Percentiles rank a stretch among this genome's conserved stretches.
Conservation (phyloP, 495 filamentous ascomycete genomes). For the Aspergillus affinis region DNA sequence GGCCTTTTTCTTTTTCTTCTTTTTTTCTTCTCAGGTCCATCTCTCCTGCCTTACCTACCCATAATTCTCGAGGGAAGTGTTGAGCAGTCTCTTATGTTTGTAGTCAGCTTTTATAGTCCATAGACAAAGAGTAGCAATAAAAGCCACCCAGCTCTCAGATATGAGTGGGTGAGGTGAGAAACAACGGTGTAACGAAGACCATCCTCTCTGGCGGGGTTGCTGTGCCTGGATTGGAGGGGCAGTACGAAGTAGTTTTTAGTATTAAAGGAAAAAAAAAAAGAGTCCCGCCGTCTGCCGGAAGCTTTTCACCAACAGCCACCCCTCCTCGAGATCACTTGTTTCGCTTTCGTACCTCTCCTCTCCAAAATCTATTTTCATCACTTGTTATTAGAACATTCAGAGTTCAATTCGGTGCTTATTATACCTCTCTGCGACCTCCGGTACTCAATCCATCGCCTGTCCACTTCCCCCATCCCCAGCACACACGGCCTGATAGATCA, state of each 20-base stretch:
- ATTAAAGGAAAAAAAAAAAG: neutral
- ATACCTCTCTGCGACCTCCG: constrained; percentile 38
- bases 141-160: neutral
- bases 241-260: too few relatives aligned
- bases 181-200: neutral
- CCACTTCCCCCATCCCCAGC: constrained; percentile 4
- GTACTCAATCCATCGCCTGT: neutral
- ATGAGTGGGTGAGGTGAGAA: neutral
- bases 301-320: neutral
- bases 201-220: neutral
- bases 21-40: too few relatives aligned
- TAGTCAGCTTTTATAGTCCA: neutral
- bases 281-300: neutral
- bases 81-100: neutral
- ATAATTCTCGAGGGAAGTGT: neutral
- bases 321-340: neutral
- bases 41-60: neutral
- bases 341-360: neutral
- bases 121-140: neutral
- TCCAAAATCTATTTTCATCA: too few relatives aligned
- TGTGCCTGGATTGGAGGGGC: neutral
- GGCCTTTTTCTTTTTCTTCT: neutral
- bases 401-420: constrained; percentile 28
- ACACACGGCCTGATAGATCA: constrained; percentile 5
- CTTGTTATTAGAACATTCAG: neutral